Evolutionary conservation across 495 filamentous ascomycete species (phyloP).

Genomic region (Penicillium pancosmium): DNA sequence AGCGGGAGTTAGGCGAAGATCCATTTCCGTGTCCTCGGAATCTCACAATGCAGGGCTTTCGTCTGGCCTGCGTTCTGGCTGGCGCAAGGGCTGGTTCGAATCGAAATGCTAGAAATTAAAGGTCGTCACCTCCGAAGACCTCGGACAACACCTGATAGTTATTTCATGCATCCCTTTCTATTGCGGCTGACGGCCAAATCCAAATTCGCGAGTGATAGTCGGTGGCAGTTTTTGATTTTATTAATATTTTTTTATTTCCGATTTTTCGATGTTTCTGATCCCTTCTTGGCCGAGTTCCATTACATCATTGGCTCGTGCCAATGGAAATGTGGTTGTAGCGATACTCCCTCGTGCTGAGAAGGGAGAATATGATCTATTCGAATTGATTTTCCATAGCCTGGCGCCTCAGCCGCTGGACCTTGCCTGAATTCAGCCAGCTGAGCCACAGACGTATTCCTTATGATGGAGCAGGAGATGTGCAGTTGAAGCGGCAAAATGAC

Average conservation of each 20-base stretch:
- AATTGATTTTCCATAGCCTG: slow-evolving; percentile 16
- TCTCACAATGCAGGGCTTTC: slow-evolving; percentile 25
- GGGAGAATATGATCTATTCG: background rate
- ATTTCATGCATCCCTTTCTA: background rate
- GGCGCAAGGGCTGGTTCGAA: slow-evolving; percentile 18
- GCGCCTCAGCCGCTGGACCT: slow-evolving; percentile 21
- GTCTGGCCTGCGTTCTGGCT: slow-evolving; percentile 10
- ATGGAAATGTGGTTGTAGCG: background rate
- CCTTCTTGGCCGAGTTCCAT: slow-evolving; percentile 7
- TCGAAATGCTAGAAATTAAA: slow-evolving; percentile 6
- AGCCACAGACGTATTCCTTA: slow-evolving; percentile 10
- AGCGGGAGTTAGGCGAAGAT: slow-evolving; percentile 28
- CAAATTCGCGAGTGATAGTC: background rate
- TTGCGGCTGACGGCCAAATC: background rate
- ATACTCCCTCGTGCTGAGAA: background rate
- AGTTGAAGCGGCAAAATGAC: slow-evolving; percentile 15
- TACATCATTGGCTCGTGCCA: slow-evolving; percentile 11
- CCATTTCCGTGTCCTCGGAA: slow-evolving; percentile 19
- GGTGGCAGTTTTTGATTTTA: background rate
- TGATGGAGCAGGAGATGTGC: slow-evolving; percentile 13
- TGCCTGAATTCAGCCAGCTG: slow-evolving; percentile 2
- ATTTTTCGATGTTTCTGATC: background rate
- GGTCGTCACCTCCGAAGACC: background rate
- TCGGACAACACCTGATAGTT: background rate
- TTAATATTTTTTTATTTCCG: background rate